Conservation (phyloP, 306 rosid species). For the Carpinus fangiana region DNA sequence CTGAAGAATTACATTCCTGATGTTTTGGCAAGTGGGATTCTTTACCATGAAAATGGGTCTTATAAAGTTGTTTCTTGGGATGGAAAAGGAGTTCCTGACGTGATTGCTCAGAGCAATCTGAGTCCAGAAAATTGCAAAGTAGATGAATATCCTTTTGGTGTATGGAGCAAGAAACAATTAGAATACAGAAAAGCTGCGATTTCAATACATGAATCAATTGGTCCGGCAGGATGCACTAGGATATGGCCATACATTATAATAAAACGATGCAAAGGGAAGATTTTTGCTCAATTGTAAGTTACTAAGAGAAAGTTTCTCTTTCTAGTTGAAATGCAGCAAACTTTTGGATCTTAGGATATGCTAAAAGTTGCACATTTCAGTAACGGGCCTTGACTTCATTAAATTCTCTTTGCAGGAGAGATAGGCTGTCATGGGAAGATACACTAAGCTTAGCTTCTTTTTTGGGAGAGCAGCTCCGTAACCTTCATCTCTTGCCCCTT, state of each 20-base stretch:
- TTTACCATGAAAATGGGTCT: conserved; percentile 69
- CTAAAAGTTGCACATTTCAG: conserved; percentile 16
- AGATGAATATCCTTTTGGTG: conserved; percentile 65
- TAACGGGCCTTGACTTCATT: conserved; percentile 24
- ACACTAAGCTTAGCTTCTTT: conserved; percentile 71
- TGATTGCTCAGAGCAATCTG: conserved; percentile 58
- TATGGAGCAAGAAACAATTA: conserved; percentile 70
- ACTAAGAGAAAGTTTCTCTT: conserved; percentile 10
- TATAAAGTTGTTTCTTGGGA: conserved; percentile 74
- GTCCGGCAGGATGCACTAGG: conserved; percentile 37
- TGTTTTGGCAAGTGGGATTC: conserved; percentile 69
- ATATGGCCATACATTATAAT: conserved; percentile 89
- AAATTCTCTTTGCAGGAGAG: conserved; percentile 63
- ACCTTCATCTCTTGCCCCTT: conserved; percentile 82
- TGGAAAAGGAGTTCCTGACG: conserved; percentile 67
- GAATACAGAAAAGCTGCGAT: conserved; percentile 67
- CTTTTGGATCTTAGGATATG: conserved; percentile 21
- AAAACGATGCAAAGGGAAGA: conserved; percentile 76
- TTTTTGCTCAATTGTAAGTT: conserved; percentile 84
- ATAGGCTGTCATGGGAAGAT: conserved; percentile 62
- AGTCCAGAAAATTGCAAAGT: conserved; percentile 34
- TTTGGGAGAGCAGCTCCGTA: conserved; percentile 74
- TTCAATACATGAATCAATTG: conserved; percentile 26
- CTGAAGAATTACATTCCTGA: conserved; percentile 68
- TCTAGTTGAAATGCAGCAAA: conserved; percentile 12